Evolutionary conservation across 208 protist species (phyloP).

Genomic region (Crithidia brevicula): DNA sequence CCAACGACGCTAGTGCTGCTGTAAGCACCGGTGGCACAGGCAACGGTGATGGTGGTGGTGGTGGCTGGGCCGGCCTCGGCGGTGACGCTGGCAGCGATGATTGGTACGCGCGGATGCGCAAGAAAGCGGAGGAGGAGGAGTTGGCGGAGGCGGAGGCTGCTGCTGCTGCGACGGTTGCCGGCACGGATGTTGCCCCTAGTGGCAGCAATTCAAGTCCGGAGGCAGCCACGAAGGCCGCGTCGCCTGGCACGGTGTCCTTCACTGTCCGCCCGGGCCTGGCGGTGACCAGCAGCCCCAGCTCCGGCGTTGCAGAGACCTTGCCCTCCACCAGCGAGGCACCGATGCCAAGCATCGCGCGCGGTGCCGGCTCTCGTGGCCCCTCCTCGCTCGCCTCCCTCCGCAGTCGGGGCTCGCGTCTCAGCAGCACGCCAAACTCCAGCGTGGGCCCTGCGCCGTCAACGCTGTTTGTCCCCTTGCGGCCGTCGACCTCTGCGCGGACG

Average conservation of each 20-base stretch:
- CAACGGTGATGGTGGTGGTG: slow-evolving; percentile 3
- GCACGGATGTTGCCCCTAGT: neutral
- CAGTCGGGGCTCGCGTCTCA: neutral
- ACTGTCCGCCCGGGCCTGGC: neutral
- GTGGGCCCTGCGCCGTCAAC: neutral
- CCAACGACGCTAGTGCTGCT: neutral
- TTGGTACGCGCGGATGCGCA: slow-evolving; percentile 73
- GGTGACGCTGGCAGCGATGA: slow-evolving; percentile 44
- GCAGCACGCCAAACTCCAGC: neutral
- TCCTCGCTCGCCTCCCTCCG: slow-evolving; percentile 1
- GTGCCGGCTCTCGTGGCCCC: neutral
- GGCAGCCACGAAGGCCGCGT: neutral
- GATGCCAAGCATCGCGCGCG: slow-evolving; percentile 1
- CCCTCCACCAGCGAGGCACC: neutral
- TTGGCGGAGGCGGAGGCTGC: slow-evolving; percentile 12
- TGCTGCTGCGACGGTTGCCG: neutral
- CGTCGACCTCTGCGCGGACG: neutral
- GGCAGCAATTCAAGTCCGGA: neutral
- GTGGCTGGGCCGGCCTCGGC: slow-evolving; percentile 50
- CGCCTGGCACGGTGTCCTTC: slow-evolving; percentile 16
- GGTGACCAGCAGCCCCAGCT: slow-evolving; percentile 1
- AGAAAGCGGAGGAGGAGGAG: slow-evolving; percentile 41
- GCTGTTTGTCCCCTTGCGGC: neutral
- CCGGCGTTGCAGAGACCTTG: neutral
- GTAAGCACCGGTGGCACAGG: too few species aligned